Evolutionary conservation across 1,284 basidiomycete genomes (phyloP).

Genomic region (Cryptococcus maquisensis): DNA sequence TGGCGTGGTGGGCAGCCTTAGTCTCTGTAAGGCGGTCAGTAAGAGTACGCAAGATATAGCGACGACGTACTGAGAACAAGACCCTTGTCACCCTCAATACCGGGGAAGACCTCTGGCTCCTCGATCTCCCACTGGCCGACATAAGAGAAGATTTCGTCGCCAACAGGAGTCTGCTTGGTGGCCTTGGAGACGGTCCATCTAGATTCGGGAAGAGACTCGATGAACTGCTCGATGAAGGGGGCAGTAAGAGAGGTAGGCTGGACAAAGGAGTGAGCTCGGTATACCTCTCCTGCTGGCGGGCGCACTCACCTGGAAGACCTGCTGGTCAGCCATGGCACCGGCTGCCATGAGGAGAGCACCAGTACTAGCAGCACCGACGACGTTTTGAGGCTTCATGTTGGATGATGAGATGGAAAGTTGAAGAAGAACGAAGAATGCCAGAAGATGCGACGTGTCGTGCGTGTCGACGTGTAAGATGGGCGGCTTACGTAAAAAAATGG

Average conservation of each 20-base stretch:
- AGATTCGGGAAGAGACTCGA: constrained; percentile 61
- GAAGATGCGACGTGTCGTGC: background rate
- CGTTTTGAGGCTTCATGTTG: constrained; percentile 44
- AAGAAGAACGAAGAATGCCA: background rate
- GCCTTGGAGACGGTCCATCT: constrained; percentile 96
- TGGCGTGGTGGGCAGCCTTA: constrained; percentile 68
- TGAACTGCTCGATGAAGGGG: constrained; percentile 98
- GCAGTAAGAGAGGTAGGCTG: constrained; percentile 79
- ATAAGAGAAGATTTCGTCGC: constrained; percentile 91
- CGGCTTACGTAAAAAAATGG: background rate
- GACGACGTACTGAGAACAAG: constrained; percentile 67
- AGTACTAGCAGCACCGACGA: constrained; percentile 41
- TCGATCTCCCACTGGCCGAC: constrained; percentile 97
- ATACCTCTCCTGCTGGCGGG: no score
- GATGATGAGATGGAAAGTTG: background rate
- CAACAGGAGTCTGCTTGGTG: constrained; percentile 92
- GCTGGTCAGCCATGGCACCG: constrained; percentile 30
- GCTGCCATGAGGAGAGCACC: constrained; percentile 40
- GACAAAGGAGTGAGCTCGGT: background rate
- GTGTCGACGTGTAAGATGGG: constrained; percentile 14
- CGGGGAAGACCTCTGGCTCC: constrained; percentile 68
- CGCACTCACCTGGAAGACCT: constrained; percentile 35
- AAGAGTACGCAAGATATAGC: background rate
- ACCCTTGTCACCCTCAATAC: constrained; percentile 75
- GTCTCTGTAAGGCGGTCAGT: constrained; percentile 34